Evolutionary conservation across 2,329 filamentous ascomycete species (phyloP), one percentile per base, ranked within the genome.

Genomic region (Fusarium sp.): DNA sequence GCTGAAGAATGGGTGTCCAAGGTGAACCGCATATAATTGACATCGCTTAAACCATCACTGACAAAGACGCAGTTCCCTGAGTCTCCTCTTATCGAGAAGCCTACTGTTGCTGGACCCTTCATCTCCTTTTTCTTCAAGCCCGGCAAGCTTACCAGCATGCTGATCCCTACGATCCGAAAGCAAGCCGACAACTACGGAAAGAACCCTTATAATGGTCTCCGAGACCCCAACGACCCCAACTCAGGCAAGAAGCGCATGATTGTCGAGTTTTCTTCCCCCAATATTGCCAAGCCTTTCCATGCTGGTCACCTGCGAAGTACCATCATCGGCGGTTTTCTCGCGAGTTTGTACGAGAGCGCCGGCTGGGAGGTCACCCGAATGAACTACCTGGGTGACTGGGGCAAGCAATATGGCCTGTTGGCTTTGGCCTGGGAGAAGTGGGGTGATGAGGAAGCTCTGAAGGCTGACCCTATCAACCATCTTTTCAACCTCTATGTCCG

Each of bases 201-300:
- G 62, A 90, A 91, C 78, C 80, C 80, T 23, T 82, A 81, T 57
- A 77, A 87, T 32, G 90, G 89, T 9, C 80, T 90, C 34, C 84
- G 83, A 67, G 88, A 93, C 73, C 83, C 86, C 36, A 80, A 82
- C 21, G 85, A 92, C 74, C 83, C 87, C 9, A 83, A 81, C 50
- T 82, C 85, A 60, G 88, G 86, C 64, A 83, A 82, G 71, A 92
- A 92, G 83, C 86, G 85, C 62, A 85, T 88, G 74, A 86, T 96
- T 50, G 86, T 96, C 72, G 92, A 96, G 74, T 96, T 95, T 78
- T 93, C 90, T 9, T 94, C 91, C 9, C 92, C 93, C 49, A 96
- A 96, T 77, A 94, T 96, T 61, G 92, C 92, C 44, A 95, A 95
- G 80, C 92, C 91, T 23, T 94, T 94, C 82, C 91, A 93, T 75